These are phyloP conservation scores for Ophiostoma pallidulum DNA, from an alignment of 2,329 filamentous ascomycete genomes.

Conservation along the genomic window DNA sequence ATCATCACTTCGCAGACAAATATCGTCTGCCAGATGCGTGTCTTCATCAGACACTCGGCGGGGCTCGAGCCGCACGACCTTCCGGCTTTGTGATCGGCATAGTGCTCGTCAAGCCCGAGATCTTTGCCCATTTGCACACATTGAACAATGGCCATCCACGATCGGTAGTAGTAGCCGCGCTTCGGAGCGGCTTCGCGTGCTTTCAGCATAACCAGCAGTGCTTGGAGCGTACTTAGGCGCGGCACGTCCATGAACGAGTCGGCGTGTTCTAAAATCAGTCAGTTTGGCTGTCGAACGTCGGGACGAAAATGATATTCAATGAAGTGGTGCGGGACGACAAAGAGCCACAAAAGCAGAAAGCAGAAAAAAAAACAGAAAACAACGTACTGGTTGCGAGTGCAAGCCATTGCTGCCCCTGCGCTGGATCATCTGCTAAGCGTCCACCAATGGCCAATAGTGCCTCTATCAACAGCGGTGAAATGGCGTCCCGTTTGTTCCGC, in stretches of 20 bases:
- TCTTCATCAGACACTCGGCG: slow-evolving; percentile 74
- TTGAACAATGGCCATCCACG: slow-evolving; percentile 92
- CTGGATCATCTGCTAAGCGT: slow-evolving; percentile 70
- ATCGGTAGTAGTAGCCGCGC: slow-evolving; percentile 90
- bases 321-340: too few species aligned
- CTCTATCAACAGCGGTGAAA: slow-evolving; percentile 82
- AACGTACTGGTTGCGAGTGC: slow-evolving; percentile 75
- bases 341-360: too few species aligned
- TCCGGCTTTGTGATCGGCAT: slow-evolving; percentile 64
- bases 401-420: slow-evolving; percentile 85
- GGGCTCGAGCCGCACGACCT: slow-evolving; percentile 58
- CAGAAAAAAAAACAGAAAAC: too few species aligned
- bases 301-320: too few species aligned
- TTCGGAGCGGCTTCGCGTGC: slow-evolving; percentile 87
- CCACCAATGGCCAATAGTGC: slow-evolving; percentile 86
- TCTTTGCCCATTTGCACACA: slow-evolving; percentile 91
- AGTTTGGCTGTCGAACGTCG: too few species aligned
- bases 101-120: slow-evolving; percentile 79
- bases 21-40: slow-evolving; percentile 80
- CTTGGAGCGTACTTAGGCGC: slow-evolving; percentile 83
- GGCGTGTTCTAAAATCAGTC: slow-evolving; percentile 88
- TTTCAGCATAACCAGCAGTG: slow-evolving; percentile 77
- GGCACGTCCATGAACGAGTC: slow-evolving; percentile 91
- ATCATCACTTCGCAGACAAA: slow-evolving; percentile 87
- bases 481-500: slow-evolving; percentile 69